A percentile compares a stretch with the other conserved stretches of the same genome.
These are phyloP conservation scores for Macaranga tanarius DNA, from an alignment of 441 rosid genomes.

Conservation along the genomic window DNA sequence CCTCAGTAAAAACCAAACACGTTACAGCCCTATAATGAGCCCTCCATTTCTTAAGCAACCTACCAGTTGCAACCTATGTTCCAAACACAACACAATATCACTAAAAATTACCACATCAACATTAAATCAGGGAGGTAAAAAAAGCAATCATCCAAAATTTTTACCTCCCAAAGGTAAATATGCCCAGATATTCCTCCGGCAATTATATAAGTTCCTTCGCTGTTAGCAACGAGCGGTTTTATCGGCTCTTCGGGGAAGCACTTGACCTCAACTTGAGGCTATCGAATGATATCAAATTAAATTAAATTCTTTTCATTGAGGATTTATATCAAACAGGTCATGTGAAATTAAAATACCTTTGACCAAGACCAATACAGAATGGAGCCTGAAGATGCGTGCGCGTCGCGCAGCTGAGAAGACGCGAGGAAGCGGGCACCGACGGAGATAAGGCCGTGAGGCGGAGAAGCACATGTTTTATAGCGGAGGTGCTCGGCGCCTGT, in stretches of 20 bases:
- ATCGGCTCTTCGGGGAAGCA: conserved; percentile 82
- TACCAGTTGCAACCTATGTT: conserved; percentile 73
- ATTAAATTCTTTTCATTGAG: background rate
- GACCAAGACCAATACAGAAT: conserved; percentile 78
- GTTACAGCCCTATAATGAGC: conserved; percentile 76
- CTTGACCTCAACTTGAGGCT: conserved; percentile 80
- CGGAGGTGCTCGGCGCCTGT: conserved; percentile 66
- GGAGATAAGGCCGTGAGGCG: conserved; percentile 63
- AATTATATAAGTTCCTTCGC: conserved; percentile 67
- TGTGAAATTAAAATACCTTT: conserved; percentile 38
- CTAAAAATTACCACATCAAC: background rate
- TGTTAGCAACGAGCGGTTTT: conserved; percentile 56
- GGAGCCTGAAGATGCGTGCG: conserved; percentile 57
- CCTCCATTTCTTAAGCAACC: conserved; percentile 76
- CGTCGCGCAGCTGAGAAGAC: conserved; percentile 66
- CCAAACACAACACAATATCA: background rate
- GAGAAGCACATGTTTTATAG: conserved; percentile 65
- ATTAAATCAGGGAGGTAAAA: background rate
- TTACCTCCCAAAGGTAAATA: conserved; percentile 82
- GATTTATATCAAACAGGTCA: conserved; percentile 26
- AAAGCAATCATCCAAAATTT: background rate
- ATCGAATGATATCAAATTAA: background rate
- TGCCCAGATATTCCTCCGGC: conserved; percentile 79
- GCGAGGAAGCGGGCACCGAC: conserved; percentile 66
- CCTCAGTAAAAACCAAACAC: conserved; percentile 74